Evolutionary conservation across 805 yeast species (phyloP).

Genomic region (Candida maesae): DNA sequence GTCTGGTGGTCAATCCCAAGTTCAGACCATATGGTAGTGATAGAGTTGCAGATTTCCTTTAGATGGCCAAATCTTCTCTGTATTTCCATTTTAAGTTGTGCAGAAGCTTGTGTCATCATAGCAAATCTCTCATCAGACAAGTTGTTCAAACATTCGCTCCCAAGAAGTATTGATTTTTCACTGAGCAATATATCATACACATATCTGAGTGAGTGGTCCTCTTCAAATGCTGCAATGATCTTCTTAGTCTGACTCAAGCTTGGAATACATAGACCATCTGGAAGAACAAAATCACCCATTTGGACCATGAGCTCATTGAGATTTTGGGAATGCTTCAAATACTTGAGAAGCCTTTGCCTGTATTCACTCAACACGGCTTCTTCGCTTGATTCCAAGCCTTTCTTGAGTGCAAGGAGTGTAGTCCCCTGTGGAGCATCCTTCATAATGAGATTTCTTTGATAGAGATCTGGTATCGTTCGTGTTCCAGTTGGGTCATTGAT

Average conservation of each 20-base stretch:
- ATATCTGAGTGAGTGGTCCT: constrained; percentile 9
- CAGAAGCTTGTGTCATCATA: constrained; percentile 5
- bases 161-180: constrained; percentile 22
- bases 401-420: constrained; percentile 32
- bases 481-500: constrained; percentile 36
- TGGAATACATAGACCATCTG: constrained; percentile 18
- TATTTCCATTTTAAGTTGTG: constrained; percentile 20
- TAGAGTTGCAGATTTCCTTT: constrained; percentile 11
- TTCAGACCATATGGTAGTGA: constrained; percentile 21
- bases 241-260: constrained; percentile 4
- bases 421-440: constrained; percentile 24
- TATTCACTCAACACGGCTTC: constrained; percentile 30
- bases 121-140: constrained; percentile 20
- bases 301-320: constrained; percentile 6
- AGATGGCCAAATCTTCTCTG: constrained; percentile 14
- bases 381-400: constrained; percentile 30
- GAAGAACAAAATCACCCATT: constrained; percentile 10
- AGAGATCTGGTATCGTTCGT: constrained; percentile 38
- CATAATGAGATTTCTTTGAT: constrained; percentile 34
- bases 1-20: constrained; percentile 22
- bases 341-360: constrained; percentile 27
- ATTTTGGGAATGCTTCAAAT: constrained; percentile 12
- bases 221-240: constrained; percentile 8
- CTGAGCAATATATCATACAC: constrained; percentile 20
- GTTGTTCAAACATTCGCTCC: constrained; percentile 21